Base-by-base conservation (phyloP, 1,284 basidiomycete species). In the Ustilago shanxiensis region DNA sequence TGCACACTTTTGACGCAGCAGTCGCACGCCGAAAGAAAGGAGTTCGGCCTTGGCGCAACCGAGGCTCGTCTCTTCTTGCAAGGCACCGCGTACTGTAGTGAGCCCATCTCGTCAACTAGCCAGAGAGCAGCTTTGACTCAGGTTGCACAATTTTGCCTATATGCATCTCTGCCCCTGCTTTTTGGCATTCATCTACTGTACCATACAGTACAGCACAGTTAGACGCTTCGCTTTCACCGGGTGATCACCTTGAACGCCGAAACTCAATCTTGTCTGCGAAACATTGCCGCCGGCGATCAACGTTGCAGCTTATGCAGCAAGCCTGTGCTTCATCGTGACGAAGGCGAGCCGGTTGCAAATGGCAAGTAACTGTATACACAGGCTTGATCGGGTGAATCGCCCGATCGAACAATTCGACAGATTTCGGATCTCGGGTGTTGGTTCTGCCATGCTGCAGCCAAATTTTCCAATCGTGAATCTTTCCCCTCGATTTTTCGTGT, bases 391-490 rank as follows among this genome's bases (percentile, higher is more conserved):
- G n/a, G n/a, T n/a, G n/a, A n/a, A n/a, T n/a, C n/a, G n/a, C n/a
- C n/a, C n/a, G n/a, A n/a, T n/a, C n/a, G n/a, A n/a, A n/a, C n/a
- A n/a, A n/a, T n/a, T n/a, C n/a, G n/a, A n/a, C n/a, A n/a, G n/a
- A n/a, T n/a, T 24, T 49, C 47, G 47, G 47, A 49, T n/a, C 24
- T 49, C 47, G 47, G 47, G 13, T 1, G 24, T 22, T 1, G 4
- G 22, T 10, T 22, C 20, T 47, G 20, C 44, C 24, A 11, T 28
- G 26, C 10, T 49, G 22, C 26, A 28, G 24, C 47, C 47, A 49
- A 49, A 49, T 26, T 49, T 49, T 49, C 26, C 47, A n/a, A n/a
- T n/a, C n/a, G n/a, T n/a, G n/a, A n/a, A n/a, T n/a, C 47, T 16
- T 33, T 11, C 31, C 11, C 11, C 31, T 28, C 26, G 24, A 49